phyloP scores from a whole-genome alignment of 1,284 basidiomycete species.

The Boletus subluridellus region DNA sequence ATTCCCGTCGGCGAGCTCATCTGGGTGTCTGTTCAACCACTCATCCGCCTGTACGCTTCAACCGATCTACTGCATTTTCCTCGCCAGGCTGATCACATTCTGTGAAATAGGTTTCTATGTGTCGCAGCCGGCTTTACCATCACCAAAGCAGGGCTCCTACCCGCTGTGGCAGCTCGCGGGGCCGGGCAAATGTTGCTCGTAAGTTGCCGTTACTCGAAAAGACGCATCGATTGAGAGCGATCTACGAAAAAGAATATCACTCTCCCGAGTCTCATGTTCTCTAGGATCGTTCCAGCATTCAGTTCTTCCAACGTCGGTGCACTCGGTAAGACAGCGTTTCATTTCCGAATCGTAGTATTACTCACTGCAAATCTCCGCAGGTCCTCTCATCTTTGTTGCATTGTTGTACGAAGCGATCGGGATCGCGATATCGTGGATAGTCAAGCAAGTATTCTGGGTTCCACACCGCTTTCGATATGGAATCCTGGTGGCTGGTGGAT shows the following conservation, averaged over 20 bases:
- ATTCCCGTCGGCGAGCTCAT: conserved; percentile 43
- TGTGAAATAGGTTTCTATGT: conserved; percentile 46
- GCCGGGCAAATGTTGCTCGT: conserved; percentile 59
- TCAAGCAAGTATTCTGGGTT: conserved; percentile 70
- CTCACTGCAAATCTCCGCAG: conserved; percentile 34
- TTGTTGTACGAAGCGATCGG: conserved; percentile 54
- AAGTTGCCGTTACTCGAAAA: conserved; percentile 6
- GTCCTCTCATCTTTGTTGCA: conserved; percentile 54
- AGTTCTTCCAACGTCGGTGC: conserved; percentile 59
- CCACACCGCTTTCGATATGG: conserved; percentile 71
- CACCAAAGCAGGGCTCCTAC: conserved; percentile 61
- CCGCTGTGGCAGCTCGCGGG: conserved; percentile 54
- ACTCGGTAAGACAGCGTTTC: conserved; percentile 44
- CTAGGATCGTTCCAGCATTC: conserved; percentile 74
- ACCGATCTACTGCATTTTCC: neutral
- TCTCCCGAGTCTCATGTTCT: conserved; percentile 70
- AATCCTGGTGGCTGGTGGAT: conserved; percentile 62
- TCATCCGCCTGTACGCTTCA: conserved; percentile 52
- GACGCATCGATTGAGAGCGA: neutral
- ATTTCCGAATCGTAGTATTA: neutral
- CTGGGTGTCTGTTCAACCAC: conserved; percentile 58
- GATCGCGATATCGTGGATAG: conserved; percentile 50
- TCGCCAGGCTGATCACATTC: neutral
- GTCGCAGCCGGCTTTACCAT: conserved; percentile 53
- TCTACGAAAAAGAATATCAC: conserved; percentile 53